phyloP scores from a whole-genome alignment of 768 basidiomycete species.

The Suillus occidentalis region DNA sequence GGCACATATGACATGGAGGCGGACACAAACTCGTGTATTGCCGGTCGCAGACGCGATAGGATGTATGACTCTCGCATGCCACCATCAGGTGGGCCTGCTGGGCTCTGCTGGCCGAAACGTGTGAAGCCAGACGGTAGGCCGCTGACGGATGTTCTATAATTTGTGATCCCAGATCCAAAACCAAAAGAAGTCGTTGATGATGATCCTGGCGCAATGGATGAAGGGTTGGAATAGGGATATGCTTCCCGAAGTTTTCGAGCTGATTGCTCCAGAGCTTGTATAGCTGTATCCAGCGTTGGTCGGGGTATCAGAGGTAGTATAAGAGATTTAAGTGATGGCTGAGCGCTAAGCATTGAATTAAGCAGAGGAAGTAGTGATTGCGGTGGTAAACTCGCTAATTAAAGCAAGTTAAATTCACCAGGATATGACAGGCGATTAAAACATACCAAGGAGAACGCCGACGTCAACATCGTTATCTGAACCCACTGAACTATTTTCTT shows the following conservation, averaged over 20 bases:
- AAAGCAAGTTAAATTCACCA: slow-evolving; percentile 14
- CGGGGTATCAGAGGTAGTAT: slow-evolving; percentile 80
- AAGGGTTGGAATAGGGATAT: slow-evolving; percentile 72
- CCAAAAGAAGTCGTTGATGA: slow-evolving; percentile 35
- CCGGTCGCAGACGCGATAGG: slow-evolving; percentile 69
- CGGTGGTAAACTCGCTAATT: slow-evolving; percentile 72
- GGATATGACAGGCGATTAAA: slow-evolving; percentile 6
- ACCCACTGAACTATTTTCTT: slow-evolving; percentile 47
- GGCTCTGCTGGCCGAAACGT: slow-evolving; percentile 28
- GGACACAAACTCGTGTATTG: slow-evolving; percentile 75
- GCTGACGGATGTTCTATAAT: slow-evolving; percentile 17
- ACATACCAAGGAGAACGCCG: slow-evolving; percentile 75
- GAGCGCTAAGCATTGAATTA: slow-evolving; percentile 61
- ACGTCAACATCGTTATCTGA: slow-evolving; percentile 58
- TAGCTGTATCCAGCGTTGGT: slow-evolving; percentile 76
- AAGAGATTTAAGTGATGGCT: slow-evolving; percentile 70
- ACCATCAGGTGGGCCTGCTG: slow-evolving; percentile 27
- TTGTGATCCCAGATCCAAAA: slow-evolving; percentile 25
- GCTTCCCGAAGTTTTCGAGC: slow-evolving; percentile 77
- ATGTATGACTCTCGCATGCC: slow-evolving; percentile 85
- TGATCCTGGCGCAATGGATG: slow-evolving; percentile 29
- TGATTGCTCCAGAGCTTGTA: slow-evolving; percentile 65
- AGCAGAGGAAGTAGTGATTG: slow-evolving; percentile 76
- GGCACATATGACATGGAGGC: slow-evolving; percentile 80
- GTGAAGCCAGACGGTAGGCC: slow-evolving; percentile 33